These are phyloP conservation scores for Colletotrichum horii DNA, from an alignment of 2,329 filamentous ascomycete genomes.

Conservation along the genomic window DNA sequence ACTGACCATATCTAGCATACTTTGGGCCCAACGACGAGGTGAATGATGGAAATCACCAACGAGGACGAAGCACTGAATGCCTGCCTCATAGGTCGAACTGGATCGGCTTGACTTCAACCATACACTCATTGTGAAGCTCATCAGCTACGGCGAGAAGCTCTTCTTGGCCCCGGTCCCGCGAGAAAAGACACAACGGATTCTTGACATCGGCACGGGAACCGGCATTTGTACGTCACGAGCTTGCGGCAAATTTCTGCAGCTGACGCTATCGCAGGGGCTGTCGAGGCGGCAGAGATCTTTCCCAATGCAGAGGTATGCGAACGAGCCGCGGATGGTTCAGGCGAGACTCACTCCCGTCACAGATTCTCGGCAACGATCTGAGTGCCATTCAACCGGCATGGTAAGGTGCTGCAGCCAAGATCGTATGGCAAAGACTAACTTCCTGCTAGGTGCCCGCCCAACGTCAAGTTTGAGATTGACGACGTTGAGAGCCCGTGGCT, in stretches of 20 bases:
- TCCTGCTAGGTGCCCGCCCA: constrained; percentile 56
- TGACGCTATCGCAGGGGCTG: constrained; percentile 31
- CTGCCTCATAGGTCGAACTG: neutral
- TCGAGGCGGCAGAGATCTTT: constrained; percentile 41
- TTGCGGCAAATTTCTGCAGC: neutral
- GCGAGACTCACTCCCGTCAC: constrained; percentile 42
- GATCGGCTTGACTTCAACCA: constrained; percentile 11
- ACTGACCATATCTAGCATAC: constrained; percentile 17
- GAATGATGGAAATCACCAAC: too few species aligned
- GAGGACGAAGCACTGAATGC: neutral
- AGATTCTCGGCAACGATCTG: constrained; percentile 34
- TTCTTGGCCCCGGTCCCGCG: constrained; percentile 29
- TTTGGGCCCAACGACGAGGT: constrained; percentile 42
- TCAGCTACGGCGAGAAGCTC: neutral
- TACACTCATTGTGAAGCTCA: neutral
- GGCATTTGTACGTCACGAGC: constrained; percentile 37
- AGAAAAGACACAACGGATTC: constrained; percentile 34
- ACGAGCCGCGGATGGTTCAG: neutral
- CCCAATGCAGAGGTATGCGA: constrained; percentile 29
- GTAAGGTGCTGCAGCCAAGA: neutral
- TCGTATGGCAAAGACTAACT: neutral
- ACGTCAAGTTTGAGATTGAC: constrained; percentile 70
- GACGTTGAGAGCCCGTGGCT: constrained; percentile 60
- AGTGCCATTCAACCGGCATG: constrained; percentile 23
- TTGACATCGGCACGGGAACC: constrained; percentile 50